These are phyloP conservation scores for Rhodotorula mucilaginosa DNA, from an alignment of 1,284 basidiomycete genomes.

Conservation along the genomic window DNA sequence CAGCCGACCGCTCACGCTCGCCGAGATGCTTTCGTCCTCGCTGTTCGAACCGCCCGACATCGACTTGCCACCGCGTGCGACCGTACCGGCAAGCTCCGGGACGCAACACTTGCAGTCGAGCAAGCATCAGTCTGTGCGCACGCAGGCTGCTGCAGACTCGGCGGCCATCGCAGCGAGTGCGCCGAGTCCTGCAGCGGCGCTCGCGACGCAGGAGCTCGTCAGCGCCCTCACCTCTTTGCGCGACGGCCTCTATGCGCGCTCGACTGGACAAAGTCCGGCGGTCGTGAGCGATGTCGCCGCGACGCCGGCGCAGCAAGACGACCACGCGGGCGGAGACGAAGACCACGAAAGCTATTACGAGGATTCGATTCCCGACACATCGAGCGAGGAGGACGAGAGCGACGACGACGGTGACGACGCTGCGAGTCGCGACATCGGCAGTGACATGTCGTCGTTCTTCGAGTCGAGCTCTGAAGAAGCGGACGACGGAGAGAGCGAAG, in stretches of 20 bases:
- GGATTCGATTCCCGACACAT: slow-evolving; percentile 28
- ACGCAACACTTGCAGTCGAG: background rate
- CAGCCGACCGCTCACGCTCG: slow-evolving; percentile 10
- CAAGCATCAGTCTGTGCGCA: background rate
- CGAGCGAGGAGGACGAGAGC: slow-evolving; percentile 16
- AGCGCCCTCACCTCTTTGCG: background rate
- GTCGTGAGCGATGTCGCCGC: slow-evolving; percentile 3
- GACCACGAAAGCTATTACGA: slow-evolving; percentile 19
- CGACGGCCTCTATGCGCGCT: background rate
- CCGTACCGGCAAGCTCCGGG: background rate
- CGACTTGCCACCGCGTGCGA: slow-evolving; percentile 15
- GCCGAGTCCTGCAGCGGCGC: background rate
- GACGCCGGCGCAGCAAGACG: background rate
- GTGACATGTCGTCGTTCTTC: slow-evolving; percentile 26
- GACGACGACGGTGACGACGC: slow-evolving; percentile 8
- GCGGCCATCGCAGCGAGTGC: background rate
- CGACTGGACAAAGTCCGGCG: background rate
- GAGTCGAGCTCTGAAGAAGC: slow-evolving; percentile 9
- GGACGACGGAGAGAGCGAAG: background rate
- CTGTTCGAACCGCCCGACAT: slow-evolving; percentile 30
- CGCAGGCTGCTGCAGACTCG: background rate
- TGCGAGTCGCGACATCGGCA: background rate
- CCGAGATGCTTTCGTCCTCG: slow-evolving; percentile 25
- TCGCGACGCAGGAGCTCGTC: slow-evolving; percentile 1
- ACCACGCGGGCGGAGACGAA: background rate